A percentile compares a stretch with the other conserved stretches of the same genome.
These are phyloP conservation scores for Solanum appendiculatum DNA, from an alignment of 257 asterid species.

Conservation along the genomic window DNA sequence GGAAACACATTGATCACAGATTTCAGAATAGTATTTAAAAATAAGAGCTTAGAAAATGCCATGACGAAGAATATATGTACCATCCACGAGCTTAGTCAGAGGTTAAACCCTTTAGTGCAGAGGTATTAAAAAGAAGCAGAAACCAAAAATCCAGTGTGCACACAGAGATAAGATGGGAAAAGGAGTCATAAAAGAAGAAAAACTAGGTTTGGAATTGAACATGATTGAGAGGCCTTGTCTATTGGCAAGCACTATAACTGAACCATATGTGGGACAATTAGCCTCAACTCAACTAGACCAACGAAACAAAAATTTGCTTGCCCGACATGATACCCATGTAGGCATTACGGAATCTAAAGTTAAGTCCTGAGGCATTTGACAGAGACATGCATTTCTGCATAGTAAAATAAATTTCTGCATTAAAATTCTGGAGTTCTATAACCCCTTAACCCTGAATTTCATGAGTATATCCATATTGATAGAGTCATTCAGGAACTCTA, in stretches of 20 bases:
- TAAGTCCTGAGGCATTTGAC: not conserved
- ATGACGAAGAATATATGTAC: not conserved
- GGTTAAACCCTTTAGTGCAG: not conserved
- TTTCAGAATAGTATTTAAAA: not conserved
- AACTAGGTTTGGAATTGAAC: not conserved
- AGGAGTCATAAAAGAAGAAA: not conserved
- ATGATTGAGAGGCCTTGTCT: not conserved
- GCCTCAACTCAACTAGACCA: not conserved
- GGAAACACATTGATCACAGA: not conserved
- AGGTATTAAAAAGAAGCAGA: not conserved
- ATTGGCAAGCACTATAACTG: not conserved
- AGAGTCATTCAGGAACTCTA: not conserved
- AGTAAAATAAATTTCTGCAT: not conserved
- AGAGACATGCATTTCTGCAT: not conserved
- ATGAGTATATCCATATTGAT: not conserved
- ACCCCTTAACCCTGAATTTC: not conserved
- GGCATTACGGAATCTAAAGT: not conserved
- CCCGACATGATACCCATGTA: not conserved
- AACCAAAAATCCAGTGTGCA: not conserved
- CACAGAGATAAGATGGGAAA: not conserved
- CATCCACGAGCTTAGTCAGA: not conserved
- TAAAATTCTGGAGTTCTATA: not conserved
- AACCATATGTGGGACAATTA: not conserved
- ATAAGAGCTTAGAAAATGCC: not conserved
- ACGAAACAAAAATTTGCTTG: not conserved